Base-by-base conservation (phyloP, 257 asterid species). In the Nicotiana obtusifolia region DNA sequence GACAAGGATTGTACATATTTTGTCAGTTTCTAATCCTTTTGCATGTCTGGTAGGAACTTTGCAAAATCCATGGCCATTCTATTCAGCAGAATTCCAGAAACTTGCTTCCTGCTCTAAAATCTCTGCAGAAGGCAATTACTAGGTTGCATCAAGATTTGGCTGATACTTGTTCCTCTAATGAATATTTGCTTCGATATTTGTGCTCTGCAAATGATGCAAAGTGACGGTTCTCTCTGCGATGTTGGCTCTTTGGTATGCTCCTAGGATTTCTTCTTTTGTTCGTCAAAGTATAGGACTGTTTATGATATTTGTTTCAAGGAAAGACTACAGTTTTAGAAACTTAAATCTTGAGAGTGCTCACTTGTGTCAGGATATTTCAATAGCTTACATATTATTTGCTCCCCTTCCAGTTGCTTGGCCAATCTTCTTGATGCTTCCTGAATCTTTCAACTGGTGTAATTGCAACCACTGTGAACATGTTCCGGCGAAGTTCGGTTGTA, bases 61-160 rank as follows among this genome's bases (percentile, higher is more conserved):
- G 91, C 91, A 93, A 87, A 81, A 85, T 85, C 71, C 97, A 96
- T 69, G 98, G 98, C 44, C 80, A 87, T 61, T 83, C 91, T 57
- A 93, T 96, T 83, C 97, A 94, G 88, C 98, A 93, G 83, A 91
- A 90, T 84, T 91, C 90, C 30, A 88, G 97, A 87, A 96, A 84
- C 62, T 83, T 96, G 87, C 95, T 88, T 81, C 98, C 99, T 78
- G 92, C 98, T 80, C 88, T 94, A 78, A 94, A 91, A 89, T 93
- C 97, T 6, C 86, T 96, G 90, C 98, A 91, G 84, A 96, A 96
- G 88, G 86, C 97, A 59, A 84, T 93, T 81, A 92, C 94, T 33
- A 91, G 93, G 83, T 84, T 89, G 81, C 98, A 94, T 88, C 97
- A 93, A 85, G 99, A 96, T 88, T 87, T 96, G 91, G 97, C 98